Evolutionary conservation across 192 early-diverging fungal species (phyloP).

Genomic region (Globomyces pollinis-pini): DNA sequence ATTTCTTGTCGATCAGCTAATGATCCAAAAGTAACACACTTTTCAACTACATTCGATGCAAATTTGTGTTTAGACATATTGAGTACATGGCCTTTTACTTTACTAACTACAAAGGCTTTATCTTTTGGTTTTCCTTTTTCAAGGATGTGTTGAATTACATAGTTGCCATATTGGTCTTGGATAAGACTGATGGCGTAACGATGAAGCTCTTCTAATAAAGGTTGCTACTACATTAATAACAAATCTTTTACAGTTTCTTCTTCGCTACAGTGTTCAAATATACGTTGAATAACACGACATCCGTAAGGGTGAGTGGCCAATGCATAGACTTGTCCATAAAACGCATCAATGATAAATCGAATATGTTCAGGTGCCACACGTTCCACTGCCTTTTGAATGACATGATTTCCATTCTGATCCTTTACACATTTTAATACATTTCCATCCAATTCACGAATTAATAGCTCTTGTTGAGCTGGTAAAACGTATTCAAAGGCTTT

Average conservation of each 20-base stretch:
- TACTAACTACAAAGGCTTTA: slow-evolving; percentile 77
- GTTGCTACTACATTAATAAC: slow-evolving; percentile 43
- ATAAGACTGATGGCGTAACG: slow-evolving; percentile 84
- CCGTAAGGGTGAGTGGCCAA: slow-evolving; percentile 98
- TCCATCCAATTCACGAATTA: slow-evolving; percentile 89
- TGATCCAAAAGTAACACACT: slow-evolving; percentile 91
- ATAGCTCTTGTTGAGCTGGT: slow-evolving; percentile 79
- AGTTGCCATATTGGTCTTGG: slow-evolving; percentile 99
- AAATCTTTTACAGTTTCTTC: slow-evolving; percentile 37
- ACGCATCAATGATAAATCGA: slow-evolving; percentile 94
- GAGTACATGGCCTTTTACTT: slow-evolving; percentile 87
- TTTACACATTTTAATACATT: slow-evolving; percentile 98
- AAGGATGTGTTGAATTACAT: slow-evolving; percentile 97
- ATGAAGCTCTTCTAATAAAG: slow-evolving; percentile 91
- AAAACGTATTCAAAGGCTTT: slow-evolving; percentile 95
- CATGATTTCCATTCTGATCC: slow-evolving; percentile 99
- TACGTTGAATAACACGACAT: slow-evolving; percentile 97
- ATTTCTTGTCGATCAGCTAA: slow-evolving; percentile 75
- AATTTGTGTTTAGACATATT: slow-evolving; percentile 97
- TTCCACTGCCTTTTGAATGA: slow-evolving; percentile 99
- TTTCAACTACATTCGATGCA: slow-evolving; percentile 97
- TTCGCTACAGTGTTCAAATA: slow-evolving; percentile 99
- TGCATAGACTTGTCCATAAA: slow-evolving; percentile 92
- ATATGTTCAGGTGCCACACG: slow-evolving; percentile 88
- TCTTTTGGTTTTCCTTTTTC: slow-evolving; percentile 86